These are phyloP conservation scores for Aspergillus sp. DNA, from an alignment of 2,329 filamentous ascomycete genomes.

Conservation along the genomic window DNA sequence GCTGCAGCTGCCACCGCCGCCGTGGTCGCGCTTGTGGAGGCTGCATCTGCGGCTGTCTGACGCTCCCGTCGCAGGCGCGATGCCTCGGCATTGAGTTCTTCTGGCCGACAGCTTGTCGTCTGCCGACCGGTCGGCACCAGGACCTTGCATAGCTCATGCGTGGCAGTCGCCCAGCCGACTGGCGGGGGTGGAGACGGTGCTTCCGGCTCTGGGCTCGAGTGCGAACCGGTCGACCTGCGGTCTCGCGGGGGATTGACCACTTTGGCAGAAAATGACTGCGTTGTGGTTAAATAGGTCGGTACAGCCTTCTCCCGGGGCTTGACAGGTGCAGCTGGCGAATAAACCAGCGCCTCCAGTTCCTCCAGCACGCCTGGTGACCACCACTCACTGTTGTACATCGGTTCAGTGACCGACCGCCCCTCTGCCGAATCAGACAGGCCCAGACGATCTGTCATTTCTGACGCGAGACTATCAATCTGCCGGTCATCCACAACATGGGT, in stretches of 20 bases:
- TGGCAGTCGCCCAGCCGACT: conserved; percentile 82
- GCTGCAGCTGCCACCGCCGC: conserved; percentile 43
- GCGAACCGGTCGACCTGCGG: conserved; percentile 33
- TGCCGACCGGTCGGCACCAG: conserved; percentile 76
- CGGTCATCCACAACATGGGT: conserved; percentile 27
- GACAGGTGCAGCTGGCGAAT: conserved; percentile 52
- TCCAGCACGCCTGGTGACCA: conserved; percentile 69
- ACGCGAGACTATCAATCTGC: conserved; percentile 49
- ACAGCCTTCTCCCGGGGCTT: conserved; percentile 58
- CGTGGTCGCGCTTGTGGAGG: conserved; percentile 29
- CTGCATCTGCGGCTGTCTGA: conserved; percentile 46
- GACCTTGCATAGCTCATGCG: conserved; percentile 77
- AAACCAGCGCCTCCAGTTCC: conserved; percentile 64
- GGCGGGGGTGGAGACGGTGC: conserved; percentile 69
- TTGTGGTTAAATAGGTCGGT: conserved; percentile 82
- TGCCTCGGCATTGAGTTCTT: conserved; percentile 74
- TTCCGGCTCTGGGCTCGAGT: conserved; percentile 48
- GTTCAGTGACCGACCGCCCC: conserved; percentile 13
- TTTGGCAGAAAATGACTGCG: conserved; percentile 82
- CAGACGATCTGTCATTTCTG: conserved; percentile 58
- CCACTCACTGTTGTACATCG: conserved; percentile 68
- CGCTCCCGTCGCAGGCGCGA: conserved; percentile 65
- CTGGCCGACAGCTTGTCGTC: conserved; percentile 72
- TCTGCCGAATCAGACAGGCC: conserved; percentile 20
- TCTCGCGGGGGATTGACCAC: conserved; percentile 68